Base-by-base conservation (phyloP, 257 asterid species). In the Forsythia viridissima region DNA sequence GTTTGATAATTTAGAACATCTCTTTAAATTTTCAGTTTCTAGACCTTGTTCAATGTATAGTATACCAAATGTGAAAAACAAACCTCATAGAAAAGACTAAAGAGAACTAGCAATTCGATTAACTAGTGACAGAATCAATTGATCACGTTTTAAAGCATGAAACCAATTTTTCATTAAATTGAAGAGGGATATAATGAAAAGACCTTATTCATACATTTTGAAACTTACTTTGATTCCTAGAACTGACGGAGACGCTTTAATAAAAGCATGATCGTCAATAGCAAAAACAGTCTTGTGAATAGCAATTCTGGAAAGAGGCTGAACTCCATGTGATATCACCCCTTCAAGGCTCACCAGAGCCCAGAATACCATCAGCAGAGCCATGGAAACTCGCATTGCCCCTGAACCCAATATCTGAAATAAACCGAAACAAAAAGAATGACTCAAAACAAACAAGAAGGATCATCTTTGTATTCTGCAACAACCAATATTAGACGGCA, bases 201-300 rank as follows among this genome's bases (percentile, higher is more conserved):
- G 41, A 55, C 38, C 52, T 8, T 4, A 67, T 2, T 36, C n/a
- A 11, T 52, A 44, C 37, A 71, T 67, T 55, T 57, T 37, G 68
- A 69, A 70, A 75, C 92, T 86, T 86, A 91, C 99, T 37, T 85
- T 86, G 69, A 70, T 69, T 63, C 99, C 99, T 59, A 95, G 97
- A 85, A 92, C 75, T 40, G 94, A 86, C 20, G 99, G 98, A 80
- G 91, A 82, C 6, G 92, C 97, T 80, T 83, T 91, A 39, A 95
- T 82, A 43, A 61, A 87, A 55, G 99, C 95, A 74, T 77, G 41
- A 36, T 72, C 48, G 63, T 95, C 93, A 61, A 92, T 78, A 65
- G 88, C 92, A 77, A 88, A 48, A 57, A 92, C 90, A 34, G 94
- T 80, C 70, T 88, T 88, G 78, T 92, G 92, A 46, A 95, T 80